Evolutionary conservation across 768 basidiomycete species (phyloP).

Genomic region (Lactifluus piperatus): DNA sequence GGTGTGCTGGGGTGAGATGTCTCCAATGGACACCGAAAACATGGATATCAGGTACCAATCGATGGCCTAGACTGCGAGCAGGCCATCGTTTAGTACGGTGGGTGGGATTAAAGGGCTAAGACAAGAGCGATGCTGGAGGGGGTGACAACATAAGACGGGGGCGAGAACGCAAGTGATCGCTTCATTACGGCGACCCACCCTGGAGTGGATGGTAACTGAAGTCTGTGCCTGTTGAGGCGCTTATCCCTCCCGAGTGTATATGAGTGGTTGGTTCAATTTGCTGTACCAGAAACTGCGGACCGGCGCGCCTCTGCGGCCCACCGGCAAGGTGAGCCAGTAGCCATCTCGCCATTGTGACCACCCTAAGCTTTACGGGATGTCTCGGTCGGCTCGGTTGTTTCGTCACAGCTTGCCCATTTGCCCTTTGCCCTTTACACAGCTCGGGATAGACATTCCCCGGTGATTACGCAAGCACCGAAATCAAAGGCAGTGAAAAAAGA

Average conservation of each 20-base stretch:
- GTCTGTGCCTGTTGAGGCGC: not conserved
- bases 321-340: not conserved
- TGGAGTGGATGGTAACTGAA: not conserved
- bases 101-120: not conserved
- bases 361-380: not conserved
- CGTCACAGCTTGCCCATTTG: not conserved
- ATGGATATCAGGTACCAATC: not conserved
- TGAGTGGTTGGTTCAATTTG: not conserved
- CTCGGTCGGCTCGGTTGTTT: not conserved
- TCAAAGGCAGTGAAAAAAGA: not conserved
- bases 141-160: not conserved
- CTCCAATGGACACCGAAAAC: not conserved
- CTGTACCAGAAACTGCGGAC: not conserved
- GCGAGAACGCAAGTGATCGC: not conserved
- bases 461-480: not conserved
- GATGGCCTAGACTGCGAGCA: not conserved
- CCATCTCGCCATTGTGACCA: not conserved
- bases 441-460: not conserved
- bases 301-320: not conserved
- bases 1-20: not conserved
- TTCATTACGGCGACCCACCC: not conserved
- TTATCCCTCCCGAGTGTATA: not conserved
- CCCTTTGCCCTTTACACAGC: not conserved
- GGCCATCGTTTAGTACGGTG: too few relatives aligned
- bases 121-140: not conserved